Base-by-base conservation (phyloP, 306 rosid species). In the Rosa chinensis region DNA sequence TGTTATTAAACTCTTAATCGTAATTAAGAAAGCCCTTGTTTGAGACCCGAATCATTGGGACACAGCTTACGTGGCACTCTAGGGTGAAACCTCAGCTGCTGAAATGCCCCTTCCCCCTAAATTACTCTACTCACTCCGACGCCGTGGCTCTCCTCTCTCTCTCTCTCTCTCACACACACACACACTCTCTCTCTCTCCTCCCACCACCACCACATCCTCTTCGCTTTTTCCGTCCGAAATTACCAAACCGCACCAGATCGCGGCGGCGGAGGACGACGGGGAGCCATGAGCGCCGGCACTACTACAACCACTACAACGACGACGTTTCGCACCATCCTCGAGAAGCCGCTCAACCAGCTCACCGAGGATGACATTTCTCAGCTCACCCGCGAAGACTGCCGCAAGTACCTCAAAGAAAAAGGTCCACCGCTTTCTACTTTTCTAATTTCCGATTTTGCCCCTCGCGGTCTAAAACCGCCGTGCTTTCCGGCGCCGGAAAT, bases 301-400 rank as follows among this genome's bases (percentile, higher is more conserved):
- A 6, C 9, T 43, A 3, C n/a, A 7, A 14, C 4, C 20, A 63
- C 71, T 2, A 17, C 70, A 0, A 67, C 94, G 81, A 84, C 92
- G 82, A 76, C 90, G 80, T 89, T 87, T 79, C 93, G 90, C 79
- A 89, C 96, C 62, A 93, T 96, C 58, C 96, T 96, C 21, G 97
- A 91, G 84, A 96, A 90, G 80, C 99, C 99, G 64, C 94, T 96
- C 32, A 85, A 77, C 80, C 97, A 91, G 82, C 90, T 96, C 75
- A 96, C 98, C 32, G 99, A 96, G 81, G 98, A 96, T 85, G 99
- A 96, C 94, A 93, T 96, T 90, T 93, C 98, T 16, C 97, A 96
- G 87, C 94, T 96, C 92, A 96, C 99, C 44, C 98, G 99, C 39
- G 99, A 96, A 77, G 98, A 93, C 82, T 96, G 98, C 83, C 98